Percentiles rank a stretch among this genome's conserved stretches.
phyloP scores from a whole-genome alignment of 805 yeast genomes.

The Ascoidea asiatica region DNA sequence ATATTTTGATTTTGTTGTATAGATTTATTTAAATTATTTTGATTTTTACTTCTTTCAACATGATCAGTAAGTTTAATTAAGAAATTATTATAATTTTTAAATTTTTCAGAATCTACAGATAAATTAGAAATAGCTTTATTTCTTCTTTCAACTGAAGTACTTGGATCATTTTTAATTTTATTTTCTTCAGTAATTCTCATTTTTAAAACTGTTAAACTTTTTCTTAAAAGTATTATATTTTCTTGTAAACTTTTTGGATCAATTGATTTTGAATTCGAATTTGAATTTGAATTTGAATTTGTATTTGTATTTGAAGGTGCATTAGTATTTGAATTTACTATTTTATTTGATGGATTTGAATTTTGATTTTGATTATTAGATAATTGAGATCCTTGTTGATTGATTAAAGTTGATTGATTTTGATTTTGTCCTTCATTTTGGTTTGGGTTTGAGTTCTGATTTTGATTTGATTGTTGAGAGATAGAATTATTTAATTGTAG shows the following conservation, averaged over 20 bases:
- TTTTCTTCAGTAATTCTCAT: too few relatives aligned
- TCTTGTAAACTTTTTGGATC: not conserved
- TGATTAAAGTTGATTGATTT: not conserved
- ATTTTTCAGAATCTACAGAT: too few relatives aligned
- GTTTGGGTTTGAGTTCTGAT: not conserved
- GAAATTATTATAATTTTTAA: too few relatives aligned
- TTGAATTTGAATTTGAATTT: not conserved
- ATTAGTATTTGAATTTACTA: not conserved
- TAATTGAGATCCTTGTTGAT: not conserved
- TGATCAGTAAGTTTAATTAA: too few relatives aligned
- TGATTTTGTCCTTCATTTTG: not conserved
- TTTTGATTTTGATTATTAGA: not conserved
- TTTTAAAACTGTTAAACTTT: too few relatives aligned
- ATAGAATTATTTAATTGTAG: not conserved
- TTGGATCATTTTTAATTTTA: too few relatives aligned
- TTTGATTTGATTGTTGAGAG: not conserved
- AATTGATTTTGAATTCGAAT: conserved; percentile 1
- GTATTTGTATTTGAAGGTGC: not conserved
- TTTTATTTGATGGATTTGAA: not conserved
- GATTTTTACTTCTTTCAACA: too few relatives aligned
- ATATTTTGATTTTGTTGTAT: too few relatives aligned
- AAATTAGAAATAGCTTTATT: too few relatives aligned
- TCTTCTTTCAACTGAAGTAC: too few relatives aligned
- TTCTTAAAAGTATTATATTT: too few relatives aligned
- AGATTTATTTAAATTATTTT: too few relatives aligned